Conservation (phyloP, 164 flowering plant genomes). For the Stephania cephalantha region DNA sequence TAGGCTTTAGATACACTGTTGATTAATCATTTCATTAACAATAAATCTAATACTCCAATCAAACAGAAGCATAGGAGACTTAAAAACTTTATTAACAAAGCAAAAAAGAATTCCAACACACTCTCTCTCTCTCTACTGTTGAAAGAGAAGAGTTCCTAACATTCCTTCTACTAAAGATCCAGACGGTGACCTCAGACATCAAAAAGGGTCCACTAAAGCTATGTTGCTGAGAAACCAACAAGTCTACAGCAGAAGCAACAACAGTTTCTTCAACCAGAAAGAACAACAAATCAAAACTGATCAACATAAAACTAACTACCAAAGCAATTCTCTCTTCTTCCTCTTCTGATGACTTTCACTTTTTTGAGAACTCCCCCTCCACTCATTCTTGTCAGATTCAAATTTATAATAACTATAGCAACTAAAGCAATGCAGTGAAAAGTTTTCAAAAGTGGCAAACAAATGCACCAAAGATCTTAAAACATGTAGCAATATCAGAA, state of each 20-base stretch:
- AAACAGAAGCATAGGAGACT: not conserved
- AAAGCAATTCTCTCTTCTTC: not conserved
- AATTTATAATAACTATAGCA: not conserved
- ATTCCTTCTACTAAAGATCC: not conserved
- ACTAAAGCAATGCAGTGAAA: not conserved
- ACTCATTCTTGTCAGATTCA: not conserved
- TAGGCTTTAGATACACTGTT: not conserved
- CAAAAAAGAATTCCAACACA: not conserved
- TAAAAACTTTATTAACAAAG: not conserved
- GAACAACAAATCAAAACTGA: not conserved
- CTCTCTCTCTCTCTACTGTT: not conserved
- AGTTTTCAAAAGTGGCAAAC: not conserved
- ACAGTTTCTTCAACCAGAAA: conserved; percentile 9
- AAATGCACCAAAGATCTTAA: not conserved
- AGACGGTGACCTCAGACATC: not conserved
- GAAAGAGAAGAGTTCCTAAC: conserved; percentile 1
- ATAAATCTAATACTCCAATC: not conserved
- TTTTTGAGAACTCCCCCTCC: not conserved
- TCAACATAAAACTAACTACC: not conserved
- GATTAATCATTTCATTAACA: not conserved
- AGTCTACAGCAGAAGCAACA: not conserved
- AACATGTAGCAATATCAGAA: not conserved
- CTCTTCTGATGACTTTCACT: not conserved
- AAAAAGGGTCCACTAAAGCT: not conserved
- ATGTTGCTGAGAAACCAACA: not conserved